Base-by-base conservation (phyloP, 2,329 filamentous ascomycete species). In the Parascedosporium putredinis region DNA sequence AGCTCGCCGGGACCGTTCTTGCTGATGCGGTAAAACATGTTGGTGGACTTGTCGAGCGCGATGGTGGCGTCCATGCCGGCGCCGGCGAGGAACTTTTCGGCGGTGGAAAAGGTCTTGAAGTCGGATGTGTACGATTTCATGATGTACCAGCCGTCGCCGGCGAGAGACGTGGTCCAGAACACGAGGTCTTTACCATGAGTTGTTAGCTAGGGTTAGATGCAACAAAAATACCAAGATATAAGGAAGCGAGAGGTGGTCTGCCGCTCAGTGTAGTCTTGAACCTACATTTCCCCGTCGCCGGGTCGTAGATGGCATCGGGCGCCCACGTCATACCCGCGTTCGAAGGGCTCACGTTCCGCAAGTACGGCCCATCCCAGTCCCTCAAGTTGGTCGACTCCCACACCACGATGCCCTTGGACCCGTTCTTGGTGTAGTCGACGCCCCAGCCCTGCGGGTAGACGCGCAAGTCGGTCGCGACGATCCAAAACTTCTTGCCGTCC, bases 271-370 rank as follows among this genome's bases (percentile, higher is more conserved):
- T n/a, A n/a, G n/a, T n/a, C n/a, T n/a, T n/a, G n/a, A n/a, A 50
- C 42, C 18, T 27, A 43, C 38, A 51, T 16, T 45, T 31, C 14
- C 12, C 25, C 5, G 18, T 56, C 0, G 53, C 55, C 0, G 57
- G 49, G 40, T 67, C 65, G 42, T 62, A 68, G 54, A 64, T 66
- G 4, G 66, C 66, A 45, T 68, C 66, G 1, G 65, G 66, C 2
- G 66, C 66, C 66, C 65, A 68, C 1, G 67, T 70, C 47, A 67
- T 70, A 16, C 67, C 67, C 10, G 65, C 66, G 3, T 59, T 64
- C 0, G 59, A 49, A 1, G 67, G 67, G 3, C 64, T 68, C 1
- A 70, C 67, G 14, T 62, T 57, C 7, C 68, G 60, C 31, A 68
- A 66, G 2, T 65, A 61, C 47, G 69, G 66, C 25, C 56, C 56